Evolutionary conservation across 2,329 filamentous ascomycete species (phyloP), one percentile per base, ranked within the genome.

Genomic region (Hypoxylon sp.): DNA sequence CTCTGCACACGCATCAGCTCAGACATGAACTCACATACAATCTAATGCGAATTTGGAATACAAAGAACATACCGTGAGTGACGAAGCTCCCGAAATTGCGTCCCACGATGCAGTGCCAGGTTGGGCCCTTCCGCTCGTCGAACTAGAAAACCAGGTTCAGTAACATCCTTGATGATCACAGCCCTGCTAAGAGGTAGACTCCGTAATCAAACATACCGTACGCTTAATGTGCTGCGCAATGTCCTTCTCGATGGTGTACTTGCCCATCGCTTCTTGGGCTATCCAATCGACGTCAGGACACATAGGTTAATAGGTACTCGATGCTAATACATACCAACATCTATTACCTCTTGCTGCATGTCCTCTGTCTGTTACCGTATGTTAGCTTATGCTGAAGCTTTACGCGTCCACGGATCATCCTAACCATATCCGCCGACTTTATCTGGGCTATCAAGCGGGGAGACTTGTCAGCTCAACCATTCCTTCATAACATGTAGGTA

Each of bases 61-160:
- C 9, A 56, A 12, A 8, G 9, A 5, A 21, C 87, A 67, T 87
- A 97, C 94, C 94, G 77, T 99, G 96, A 41, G 96, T 99, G 54
- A 99, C 96, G 74, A 98, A 99, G 82, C 95, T 98, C 74, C 96
- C 96, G 83, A 99, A 99, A 86, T 99, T 98, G 73, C 96, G 88
- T 69, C 96, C 96, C 32, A 99, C 96, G 73, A 99, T 97, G 82
- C 96, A 99, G 82, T 99, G 96, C 96, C 95, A 99, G 79, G 96
- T 99, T 69, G 95, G 94, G 34, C 96, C 96, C 84, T 97, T 97
- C 78, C 94, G 91, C 76, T 93, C 92, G 80, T 99, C 96, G 76
- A 99, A 98, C 95, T 98, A 75, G 45, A 16, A 41, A 16, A 16
- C n/a, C n/a, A 29, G 7, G 41, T 32, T 71, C 53, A 71, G 71